phyloP scores from a whole-genome alignment of 441 rosid genomes.

The Adansonia madagascariensis region DNA sequence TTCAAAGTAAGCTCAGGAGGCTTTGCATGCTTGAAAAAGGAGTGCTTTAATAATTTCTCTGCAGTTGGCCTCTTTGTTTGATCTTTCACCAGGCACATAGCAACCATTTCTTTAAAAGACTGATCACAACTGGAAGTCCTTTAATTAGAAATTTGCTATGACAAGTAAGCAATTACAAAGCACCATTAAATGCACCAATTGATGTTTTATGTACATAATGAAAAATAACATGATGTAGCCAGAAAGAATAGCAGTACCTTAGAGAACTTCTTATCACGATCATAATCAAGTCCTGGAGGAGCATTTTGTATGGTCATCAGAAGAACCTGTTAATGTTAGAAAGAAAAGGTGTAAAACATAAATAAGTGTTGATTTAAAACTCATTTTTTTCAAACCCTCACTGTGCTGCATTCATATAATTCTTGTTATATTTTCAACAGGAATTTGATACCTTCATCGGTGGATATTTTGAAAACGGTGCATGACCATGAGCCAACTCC shows the following conservation, averaged over 20 bases:
- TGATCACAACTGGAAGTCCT: slow-evolving; percentile 91
- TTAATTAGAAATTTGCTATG: slow-evolving; percentile 68
- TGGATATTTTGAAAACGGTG: slow-evolving; percentile 95
- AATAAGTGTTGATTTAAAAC: not conserved
- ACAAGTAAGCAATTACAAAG: slow-evolving; percentile 25
- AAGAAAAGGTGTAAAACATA: slow-evolving; percentile 2
- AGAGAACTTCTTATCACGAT: slow-evolving; percentile 94
- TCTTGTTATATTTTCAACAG: slow-evolving; percentile 26
- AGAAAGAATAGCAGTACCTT: slow-evolving; percentile 91
- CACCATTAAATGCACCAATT: slow-evolving; percentile 25
- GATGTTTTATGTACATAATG: slow-evolving; percentile 15
- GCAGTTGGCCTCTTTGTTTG: slow-evolving; percentile 98
- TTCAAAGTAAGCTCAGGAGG: slow-evolving; percentile 88
- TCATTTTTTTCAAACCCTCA: not conserved
- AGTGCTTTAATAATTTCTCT: slow-evolving; percentile 85
- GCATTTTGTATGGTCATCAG: slow-evolving; percentile 99
- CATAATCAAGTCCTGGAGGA: slow-evolving; percentile 98
- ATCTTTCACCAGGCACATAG: slow-evolving; percentile 99
- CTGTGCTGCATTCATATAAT: not conserved
- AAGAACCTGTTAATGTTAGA: slow-evolving; percentile 61
- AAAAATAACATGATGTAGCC: slow-evolving; percentile 30
- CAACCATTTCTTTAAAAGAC: slow-evolving; percentile 99
- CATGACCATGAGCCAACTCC: slow-evolving; percentile 99
- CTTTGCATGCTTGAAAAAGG: slow-evolving; percentile 89
- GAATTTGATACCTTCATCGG: slow-evolving; percentile 87